Conservation (phyloP, 768 basidiomycete genomes). For the Xerocomellus amylosporus region DNA sequence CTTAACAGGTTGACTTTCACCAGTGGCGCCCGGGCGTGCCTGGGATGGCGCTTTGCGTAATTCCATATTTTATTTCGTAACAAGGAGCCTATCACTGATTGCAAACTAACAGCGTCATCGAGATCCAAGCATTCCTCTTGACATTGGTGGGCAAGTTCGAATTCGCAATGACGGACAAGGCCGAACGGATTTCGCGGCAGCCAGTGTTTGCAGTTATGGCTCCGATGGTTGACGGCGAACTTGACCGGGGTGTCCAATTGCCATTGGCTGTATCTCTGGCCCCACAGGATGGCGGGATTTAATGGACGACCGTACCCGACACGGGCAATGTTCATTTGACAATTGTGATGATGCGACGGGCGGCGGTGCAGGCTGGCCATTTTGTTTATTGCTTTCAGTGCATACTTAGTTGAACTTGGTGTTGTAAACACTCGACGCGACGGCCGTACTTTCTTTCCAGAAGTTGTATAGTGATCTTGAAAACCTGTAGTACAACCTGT, state of each 20-base stretch:
- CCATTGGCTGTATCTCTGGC: conserved; percentile 23
- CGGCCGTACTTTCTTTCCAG: too few relatives aligned
- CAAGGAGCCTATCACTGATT: background rate
- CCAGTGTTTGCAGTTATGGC: conserved; percentile 27
- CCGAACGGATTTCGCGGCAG: conserved; percentile 22
- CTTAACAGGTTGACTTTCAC: conserved; percentile 18
- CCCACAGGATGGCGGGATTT: background rate
- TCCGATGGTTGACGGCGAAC: conserved; percentile 35
- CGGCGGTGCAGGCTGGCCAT: too few relatives aligned
- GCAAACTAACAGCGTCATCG: conserved; percentile 33
- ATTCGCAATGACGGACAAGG: conserved; percentile 37
- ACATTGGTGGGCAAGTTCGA: conserved; percentile 54
- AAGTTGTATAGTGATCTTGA: too few relatives aligned
- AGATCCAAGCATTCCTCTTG: conserved; percentile 54
- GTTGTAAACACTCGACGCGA: too few relatives aligned
- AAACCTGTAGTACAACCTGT: too few relatives aligned
- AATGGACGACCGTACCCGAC: background rate
- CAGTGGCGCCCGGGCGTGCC: conserved; percentile 14
- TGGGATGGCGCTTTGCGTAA: conserved; percentile 32
- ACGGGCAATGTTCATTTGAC: background rate
- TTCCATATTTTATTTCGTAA: background rate
- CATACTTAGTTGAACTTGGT: too few relatives aligned
- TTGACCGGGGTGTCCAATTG: conserved; percentile 29
- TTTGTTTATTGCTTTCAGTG: too few relatives aligned
- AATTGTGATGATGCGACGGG: background rate